phyloP scores from a whole-genome alignment of 257 asterid genomes.

The Henckelia pumila region DNA sequence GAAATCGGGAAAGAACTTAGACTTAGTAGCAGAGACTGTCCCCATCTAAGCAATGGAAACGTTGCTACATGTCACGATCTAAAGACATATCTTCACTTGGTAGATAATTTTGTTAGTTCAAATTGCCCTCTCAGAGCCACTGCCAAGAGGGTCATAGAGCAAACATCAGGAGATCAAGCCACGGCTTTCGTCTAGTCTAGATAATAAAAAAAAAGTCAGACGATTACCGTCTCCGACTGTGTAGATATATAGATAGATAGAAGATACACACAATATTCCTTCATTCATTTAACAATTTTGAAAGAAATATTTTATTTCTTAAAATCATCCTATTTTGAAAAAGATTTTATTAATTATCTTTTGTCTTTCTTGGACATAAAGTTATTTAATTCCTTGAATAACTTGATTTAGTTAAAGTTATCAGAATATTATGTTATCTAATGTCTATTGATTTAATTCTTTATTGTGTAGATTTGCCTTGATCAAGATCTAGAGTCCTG shows the following conservation, averaged over 20 bases:
- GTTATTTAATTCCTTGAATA: too few relatives aligned
- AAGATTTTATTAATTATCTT: too few relatives aligned
- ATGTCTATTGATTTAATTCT: too few relatives aligned
- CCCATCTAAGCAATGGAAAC: constrained; percentile 39
- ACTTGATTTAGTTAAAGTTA: too few relatives aligned
- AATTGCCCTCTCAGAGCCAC: constrained; percentile 64
- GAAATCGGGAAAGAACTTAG: constrained; percentile 80
- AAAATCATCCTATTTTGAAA: too few relatives aligned
- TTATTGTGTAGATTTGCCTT: too few relatives aligned
- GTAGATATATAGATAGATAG: background rate
- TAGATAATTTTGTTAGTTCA: constrained; percentile 54
- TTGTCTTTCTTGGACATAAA: too few relatives aligned
- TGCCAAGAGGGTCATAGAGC: constrained; percentile 42
- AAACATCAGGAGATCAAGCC: constrained; percentile 29
- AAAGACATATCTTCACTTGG: constrained; percentile 77
- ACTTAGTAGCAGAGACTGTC: constrained; percentile 62
- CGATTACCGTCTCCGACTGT: background rate
- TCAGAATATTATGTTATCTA: too few relatives aligned
- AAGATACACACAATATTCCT: too few relatives aligned
- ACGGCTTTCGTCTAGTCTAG: constrained; percentile 22
- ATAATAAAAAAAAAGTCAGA: too few relatives aligned
- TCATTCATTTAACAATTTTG: background rate
- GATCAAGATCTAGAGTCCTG: too few relatives aligned
- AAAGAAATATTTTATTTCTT: too few relatives aligned
- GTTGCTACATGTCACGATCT: constrained; percentile 78